These are phyloP conservation scores for Cercospora sp. DNA, from an alignment of 2,329 filamentous ascomycete genomes.

Conservation along the genomic window DNA sequence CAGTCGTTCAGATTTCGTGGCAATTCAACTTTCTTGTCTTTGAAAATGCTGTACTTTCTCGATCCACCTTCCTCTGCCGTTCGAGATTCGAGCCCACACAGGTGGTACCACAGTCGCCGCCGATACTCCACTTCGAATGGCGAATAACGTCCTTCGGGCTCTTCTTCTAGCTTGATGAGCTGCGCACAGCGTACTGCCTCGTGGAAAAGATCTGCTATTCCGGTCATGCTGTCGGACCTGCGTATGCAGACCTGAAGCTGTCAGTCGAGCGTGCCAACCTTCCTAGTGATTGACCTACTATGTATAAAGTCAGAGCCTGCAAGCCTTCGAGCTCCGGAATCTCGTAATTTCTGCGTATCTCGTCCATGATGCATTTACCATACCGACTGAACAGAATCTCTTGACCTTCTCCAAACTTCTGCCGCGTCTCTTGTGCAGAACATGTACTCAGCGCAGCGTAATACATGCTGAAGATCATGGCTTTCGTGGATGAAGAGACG, in stretches of 20 bases:
- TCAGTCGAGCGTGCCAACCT: background rate
- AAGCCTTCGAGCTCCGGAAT: constrained; percentile 25
- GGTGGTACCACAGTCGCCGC: constrained; percentile 30
- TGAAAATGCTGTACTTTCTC: constrained; percentile 27
- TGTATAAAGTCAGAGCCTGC: constrained; percentile 29
- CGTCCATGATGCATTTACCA: constrained; percentile 22
- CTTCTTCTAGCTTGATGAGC: constrained; percentile 25
- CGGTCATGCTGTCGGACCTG: constrained; percentile 19
- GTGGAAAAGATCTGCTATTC: constrained; percentile 24
- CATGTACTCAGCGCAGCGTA: constrained; percentile 32
- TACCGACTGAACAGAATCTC: constrained; percentile 24
- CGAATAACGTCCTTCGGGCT: constrained; percentile 19
- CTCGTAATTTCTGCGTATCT: constrained; percentile 22
- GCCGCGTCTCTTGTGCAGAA: constrained; percentile 27
- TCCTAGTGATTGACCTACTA: constrained; percentile 15
- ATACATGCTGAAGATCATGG: constrained; percentile 32
- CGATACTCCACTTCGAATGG: constrained; percentile 29
- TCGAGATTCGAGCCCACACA: constrained; percentile 30
- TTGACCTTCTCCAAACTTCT: constrained; percentile 29
- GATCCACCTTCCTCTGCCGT: constrained; percentile 30
- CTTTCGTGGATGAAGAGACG: constrained; percentile 20
- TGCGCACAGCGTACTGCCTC: constrained; percentile 28
- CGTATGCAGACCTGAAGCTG: constrained; percentile 24
- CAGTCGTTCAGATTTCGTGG: constrained; percentile 33
- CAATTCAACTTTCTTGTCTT: constrained; percentile 24